Base-by-base conservation (phyloP, 495 filamentous ascomycete species). In the Parathielavia hyrcaniae region DNA sequence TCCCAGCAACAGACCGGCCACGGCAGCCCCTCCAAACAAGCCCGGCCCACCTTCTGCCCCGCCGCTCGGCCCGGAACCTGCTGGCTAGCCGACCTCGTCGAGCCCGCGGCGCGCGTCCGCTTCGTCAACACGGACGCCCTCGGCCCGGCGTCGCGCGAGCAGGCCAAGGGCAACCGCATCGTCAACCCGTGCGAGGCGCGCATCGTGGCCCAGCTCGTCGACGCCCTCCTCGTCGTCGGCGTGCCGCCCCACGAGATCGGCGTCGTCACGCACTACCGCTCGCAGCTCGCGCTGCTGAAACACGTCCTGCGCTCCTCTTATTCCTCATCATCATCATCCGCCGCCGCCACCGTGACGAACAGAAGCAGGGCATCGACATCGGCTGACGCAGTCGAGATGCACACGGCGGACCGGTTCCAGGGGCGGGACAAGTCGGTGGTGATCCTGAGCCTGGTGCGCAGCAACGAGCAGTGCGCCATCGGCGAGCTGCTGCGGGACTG, bases 191-290 rank as follows among this genome's bases (percentile, higher is more conserved):
- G 79, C 45, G 93, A 98, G 72, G 88, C 86, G 0, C 79, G 77
- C 6, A 77, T 97, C 36, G 83, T 85, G 43, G 77, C 79, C 0
- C 86, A 95, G 66, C 81, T 97, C 30, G 90, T 96, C 35, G 82
- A 89, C 61, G 74, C 83, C 0, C 81, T 98, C 2, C 78, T 96
- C 48, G 77, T 80, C 0, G 79, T 80, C 9, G 93, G 93, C 32
- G 80, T 96, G 16, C 77, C 86, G 0, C 81, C 87, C 0, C 75
- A 74, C 7, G 85, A 90, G 44, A 92, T 98, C 49, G 93, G 93
- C n/a, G 85, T 97, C 62, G 96, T 98, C 68, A 95, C 93, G n/a
- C 89, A 96, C 69, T 98, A 98, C 74, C 88, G 92, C 61, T 91
- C 88, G 34, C 93, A 98, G 69, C 86, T 98, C 0, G 70, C 77